A percentile compares a stretch with the other conserved stretches of the same genome.
These are phyloP conservation scores for Lipomyces sp. DNA, from an alignment of 805 yeast genomes.

Conservation along the genomic window DNA sequence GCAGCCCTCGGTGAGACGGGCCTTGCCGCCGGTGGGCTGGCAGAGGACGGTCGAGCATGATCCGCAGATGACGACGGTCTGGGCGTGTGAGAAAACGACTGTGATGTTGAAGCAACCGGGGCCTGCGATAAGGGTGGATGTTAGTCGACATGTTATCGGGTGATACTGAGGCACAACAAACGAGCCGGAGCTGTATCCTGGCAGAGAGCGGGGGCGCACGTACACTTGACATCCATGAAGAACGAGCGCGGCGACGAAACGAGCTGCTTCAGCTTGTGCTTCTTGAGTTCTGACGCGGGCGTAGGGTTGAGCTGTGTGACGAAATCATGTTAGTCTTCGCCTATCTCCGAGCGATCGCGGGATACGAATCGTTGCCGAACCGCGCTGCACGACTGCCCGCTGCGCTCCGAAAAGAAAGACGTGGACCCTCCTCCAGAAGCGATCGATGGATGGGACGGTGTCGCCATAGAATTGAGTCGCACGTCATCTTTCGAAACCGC, in stretches of 20 bases:
- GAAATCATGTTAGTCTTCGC: neutral
- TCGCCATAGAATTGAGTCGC: neutral
- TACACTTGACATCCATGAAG: conserved; percentile 98
- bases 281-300: conserved; percentile 92
- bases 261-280: conserved; percentile 96
- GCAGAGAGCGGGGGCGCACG: conserved; percentile 9
- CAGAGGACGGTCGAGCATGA: conserved; percentile 97
- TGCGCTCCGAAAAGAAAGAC: neutral
- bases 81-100: conserved; percentile 99
- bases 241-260: conserved; percentile 98
- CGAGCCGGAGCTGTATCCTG: no score
- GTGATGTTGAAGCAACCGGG: conserved; percentile 99
- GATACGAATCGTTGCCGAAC: neutral
- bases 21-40: conserved; percentile 99
- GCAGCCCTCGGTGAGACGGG: conserved; percentile 98
- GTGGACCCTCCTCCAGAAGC: no score
- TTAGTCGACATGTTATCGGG: neutral
- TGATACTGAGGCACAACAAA: neutral
- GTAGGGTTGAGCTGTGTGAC: conserved; percentile 69
- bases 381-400: neutral
- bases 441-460: neutral
- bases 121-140: conserved; percentile 30
- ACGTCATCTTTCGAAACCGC: no score
- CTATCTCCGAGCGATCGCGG: neutral
- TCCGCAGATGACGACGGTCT: conserved; percentile 99